A percentile compares a stretch with the other conserved stretches of the same genome.
Conservation (phyloP, 345 rosid species). For the Erucastrum elatum region DNA sequence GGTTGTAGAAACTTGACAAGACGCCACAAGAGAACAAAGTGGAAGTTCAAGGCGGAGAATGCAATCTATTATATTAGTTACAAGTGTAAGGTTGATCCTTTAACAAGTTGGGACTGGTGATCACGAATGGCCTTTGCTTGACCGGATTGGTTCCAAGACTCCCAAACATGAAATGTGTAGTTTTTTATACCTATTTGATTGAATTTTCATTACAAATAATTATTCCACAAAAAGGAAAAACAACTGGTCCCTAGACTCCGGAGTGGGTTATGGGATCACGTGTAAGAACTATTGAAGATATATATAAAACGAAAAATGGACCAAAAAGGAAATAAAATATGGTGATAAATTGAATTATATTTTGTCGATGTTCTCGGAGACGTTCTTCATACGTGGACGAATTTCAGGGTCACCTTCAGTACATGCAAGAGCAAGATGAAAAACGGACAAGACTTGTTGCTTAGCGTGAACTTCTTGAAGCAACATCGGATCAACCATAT, state of each 20-base stretch:
- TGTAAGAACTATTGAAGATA: slow-evolving; percentile 12
- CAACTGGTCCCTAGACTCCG: background rate
- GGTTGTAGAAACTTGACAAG: no score
- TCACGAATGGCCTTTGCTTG: no score
- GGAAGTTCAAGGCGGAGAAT: no score
- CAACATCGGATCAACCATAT: slow-evolving; percentile 85
- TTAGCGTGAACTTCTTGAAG: slow-evolving; percentile 93
- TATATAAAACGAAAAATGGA: background rate
- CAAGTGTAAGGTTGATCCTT: no score
- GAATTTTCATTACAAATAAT: slow-evolving; percentile 13
- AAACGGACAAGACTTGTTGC: slow-evolving; percentile 81
- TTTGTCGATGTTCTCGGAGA: slow-evolving; percentile 80
- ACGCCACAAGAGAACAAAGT: no score
- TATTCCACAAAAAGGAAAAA: slow-evolving; percentile 3
- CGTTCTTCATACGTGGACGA: slow-evolving; percentile 92
- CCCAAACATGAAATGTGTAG: background rate
- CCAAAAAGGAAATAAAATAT: background rate
- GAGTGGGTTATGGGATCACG: slow-evolving; percentile 6
- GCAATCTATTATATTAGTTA: no score
- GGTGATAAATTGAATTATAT: slow-evolving; percentile 36
- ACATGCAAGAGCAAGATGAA: slow-evolving; percentile 88
- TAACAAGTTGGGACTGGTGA: no score
- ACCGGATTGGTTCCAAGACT: no score
- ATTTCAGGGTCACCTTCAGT: slow-evolving; percentile 82
- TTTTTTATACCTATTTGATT: background rate